These are phyloP conservation scores for Afroboletus lepidellus DNA, from an alignment of 1,284 basidiomycete genomes.

Conservation along the genomic window DNA sequence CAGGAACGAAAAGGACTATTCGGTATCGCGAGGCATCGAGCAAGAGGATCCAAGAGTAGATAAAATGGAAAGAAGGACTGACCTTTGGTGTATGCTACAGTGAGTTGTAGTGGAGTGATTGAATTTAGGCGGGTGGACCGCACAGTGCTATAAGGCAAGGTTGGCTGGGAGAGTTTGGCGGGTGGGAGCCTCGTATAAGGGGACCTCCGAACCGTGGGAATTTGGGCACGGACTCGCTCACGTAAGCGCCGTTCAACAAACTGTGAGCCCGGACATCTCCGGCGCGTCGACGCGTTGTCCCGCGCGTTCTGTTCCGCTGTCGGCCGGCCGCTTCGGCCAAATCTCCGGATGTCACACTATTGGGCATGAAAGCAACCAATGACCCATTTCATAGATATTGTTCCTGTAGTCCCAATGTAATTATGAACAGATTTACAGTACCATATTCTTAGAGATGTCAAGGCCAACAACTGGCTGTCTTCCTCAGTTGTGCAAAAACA, in stretches of 20 bases:
- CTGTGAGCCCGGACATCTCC: conserved; percentile 24
- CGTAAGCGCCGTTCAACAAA: conserved; percentile 37
- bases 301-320: background rate
- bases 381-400: conserved; percentile 10
- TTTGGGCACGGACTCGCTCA: conserved; percentile 37
- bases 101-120: conserved; percentile 24
- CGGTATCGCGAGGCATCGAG: conserved; percentile 25
- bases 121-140: conserved; percentile 37
- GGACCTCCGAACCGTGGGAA: conserved; percentile 35
- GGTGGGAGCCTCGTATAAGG: conserved; percentile 40
- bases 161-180: conserved; percentile 37
- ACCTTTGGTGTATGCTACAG: conserved; percentile 35
- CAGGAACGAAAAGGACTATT: conserved; percentile 9
- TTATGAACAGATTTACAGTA: conserved; percentile 25
- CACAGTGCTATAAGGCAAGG: conserved; percentile 39
- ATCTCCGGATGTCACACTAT: conserved; percentile 12
- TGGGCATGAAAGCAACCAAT: background rate
- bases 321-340: conserved; percentile 27
- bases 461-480: conserved; percentile 7
- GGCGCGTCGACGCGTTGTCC: conserved; percentile 22
- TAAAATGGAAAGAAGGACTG: conserved; percentile 22
- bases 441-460: conserved; percentile 13
- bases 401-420: conserved; percentile 10
- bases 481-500: conserved; percentile 1
- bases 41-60: conserved; percentile 21